phyloP scores from a whole-genome alignment of 306 rosid species.

The Cicer chorassanicum region DNA sequence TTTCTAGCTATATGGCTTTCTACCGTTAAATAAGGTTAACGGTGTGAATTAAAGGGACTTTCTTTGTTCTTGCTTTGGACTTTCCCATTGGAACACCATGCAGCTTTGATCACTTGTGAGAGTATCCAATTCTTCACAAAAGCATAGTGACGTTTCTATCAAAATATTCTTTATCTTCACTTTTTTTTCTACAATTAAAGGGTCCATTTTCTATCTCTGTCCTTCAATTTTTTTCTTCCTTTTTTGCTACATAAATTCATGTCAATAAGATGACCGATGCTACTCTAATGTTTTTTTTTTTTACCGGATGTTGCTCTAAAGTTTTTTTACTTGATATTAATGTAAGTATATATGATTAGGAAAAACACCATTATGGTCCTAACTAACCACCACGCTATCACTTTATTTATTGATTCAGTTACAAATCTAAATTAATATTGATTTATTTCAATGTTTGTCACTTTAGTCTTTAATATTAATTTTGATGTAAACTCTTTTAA shows the following conservation, averaged over 20 bases:
- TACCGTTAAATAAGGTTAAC: constrained; percentile 41
- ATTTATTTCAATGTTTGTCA: too few relatives aligned
- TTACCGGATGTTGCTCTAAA: background rate
- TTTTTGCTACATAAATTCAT: constrained; percentile 1
- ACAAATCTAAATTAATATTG: too few relatives aligned
- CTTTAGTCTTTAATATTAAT: too few relatives aligned
- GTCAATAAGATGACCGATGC: constrained; percentile 5
- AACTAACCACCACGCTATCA: too few relatives aligned
- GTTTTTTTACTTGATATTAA: background rate
- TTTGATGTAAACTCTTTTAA: too few relatives aligned
- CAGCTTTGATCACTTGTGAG: constrained; percentile 44
- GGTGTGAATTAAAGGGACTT: constrained; percentile 45
- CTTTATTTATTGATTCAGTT: too few relatives aligned
- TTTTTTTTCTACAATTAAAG: constrained; percentile 3
- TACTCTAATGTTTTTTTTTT: too few relatives aligned
- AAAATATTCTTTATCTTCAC: constrained; percentile 53
- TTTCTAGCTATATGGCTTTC: constrained; percentile 38
- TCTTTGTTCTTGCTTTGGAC: constrained; percentile 32
- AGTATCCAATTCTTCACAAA: constrained; percentile 71
- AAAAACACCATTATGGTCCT: too few relatives aligned
- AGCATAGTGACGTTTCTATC: constrained; percentile 50
- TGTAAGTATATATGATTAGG: too few relatives aligned
- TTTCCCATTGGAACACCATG: constrained; percentile 39
- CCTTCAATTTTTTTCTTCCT: background rate
- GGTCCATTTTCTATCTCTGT: constrained; percentile 2